Percentiles rank a stretch among this genome's conserved stretches.
phyloP scores from a whole-genome alignment of 2,329 filamentous ascomycete genomes.

The Karstenula rhodostoma region DNA sequence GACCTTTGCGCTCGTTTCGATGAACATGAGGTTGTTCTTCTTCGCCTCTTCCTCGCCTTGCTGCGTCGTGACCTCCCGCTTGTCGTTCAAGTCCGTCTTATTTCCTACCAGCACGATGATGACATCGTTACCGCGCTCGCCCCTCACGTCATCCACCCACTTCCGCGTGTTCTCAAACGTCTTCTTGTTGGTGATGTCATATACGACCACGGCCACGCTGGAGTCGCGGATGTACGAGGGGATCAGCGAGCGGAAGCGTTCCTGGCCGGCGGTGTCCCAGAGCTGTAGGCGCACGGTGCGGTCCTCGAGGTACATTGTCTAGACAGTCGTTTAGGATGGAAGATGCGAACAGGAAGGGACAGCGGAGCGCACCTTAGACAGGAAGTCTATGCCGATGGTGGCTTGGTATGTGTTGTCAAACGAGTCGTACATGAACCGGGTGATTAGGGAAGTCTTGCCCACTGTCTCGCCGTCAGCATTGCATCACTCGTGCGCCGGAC shows the following conservation, averaged over 20 bases:
- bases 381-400: conserved; percentile 98
- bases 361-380: conserved; percentile 78
- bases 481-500: background rate
- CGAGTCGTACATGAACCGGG: conserved; percentile 99
- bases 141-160: conserved; percentile 98
- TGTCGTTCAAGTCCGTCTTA: conserved; percentile 99
- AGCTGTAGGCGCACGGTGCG: conserved; percentile 95
- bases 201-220: conserved; percentile 96
- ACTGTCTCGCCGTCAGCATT: conserved; percentile 64
- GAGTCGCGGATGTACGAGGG: conserved; percentile 99
- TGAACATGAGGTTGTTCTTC: conserved; percentile 98
- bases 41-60: conserved; percentile 98
- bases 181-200: conserved; percentile 97
- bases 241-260: conserved; percentile 95
- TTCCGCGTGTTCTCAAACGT: conserved; percentile 99
- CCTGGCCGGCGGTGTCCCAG: conserved; percentile 98
- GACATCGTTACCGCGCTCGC: conserved; percentile 96
- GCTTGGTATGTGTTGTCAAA: conserved; percentile 99
- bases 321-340: conserved; percentile 20
- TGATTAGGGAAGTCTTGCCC: conserved; percentile 98
- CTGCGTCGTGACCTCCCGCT: conserved; percentile 93
- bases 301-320: conserved; percentile 99
- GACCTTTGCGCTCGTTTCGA: conserved; percentile 97
- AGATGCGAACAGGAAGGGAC: background rate
- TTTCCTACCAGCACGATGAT: conserved; percentile 99